Conservation (phyloP, 2,329 filamentous ascomycete genomes). For the Polytolypa hystricis region DNA sequence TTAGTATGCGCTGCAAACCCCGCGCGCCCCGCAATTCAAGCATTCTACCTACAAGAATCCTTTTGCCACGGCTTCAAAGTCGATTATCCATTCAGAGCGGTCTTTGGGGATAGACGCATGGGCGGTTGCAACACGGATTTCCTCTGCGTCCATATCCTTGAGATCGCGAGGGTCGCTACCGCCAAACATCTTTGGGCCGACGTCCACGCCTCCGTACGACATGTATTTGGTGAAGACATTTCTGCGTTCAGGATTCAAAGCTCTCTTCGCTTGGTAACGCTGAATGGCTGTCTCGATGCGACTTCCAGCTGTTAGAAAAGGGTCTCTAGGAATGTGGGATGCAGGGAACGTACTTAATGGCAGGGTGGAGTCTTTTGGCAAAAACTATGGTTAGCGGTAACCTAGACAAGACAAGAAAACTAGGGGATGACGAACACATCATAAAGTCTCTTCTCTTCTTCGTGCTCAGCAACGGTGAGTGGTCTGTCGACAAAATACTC, state of each 20-base stretch:
- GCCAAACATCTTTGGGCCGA: slow-evolving; percentile 49
- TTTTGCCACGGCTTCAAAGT: slow-evolving; percentile 66
- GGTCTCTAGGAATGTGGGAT: too few relatives aligned
- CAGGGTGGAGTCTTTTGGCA: slow-evolving; percentile 36
- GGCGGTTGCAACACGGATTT: slow-evolving; percentile 55
- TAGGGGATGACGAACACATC: slow-evolving; percentile 43
- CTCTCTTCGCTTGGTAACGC: slow-evolving; percentile 66
- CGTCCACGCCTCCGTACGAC: slow-evolving; percentile 68
- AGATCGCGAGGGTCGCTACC: slow-evolving; percentile 53
- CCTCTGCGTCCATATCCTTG: slow-evolving; percentile 48
- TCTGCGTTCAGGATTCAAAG: slow-evolving; percentile 52
- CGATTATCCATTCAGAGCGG: slow-evolving; percentile 60
- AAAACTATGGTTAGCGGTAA: background rate
- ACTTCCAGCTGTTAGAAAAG: too few relatives aligned
- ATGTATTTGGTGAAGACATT: slow-evolving; percentile 71
- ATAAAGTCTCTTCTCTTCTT: slow-evolving; percentile 60
- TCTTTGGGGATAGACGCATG: slow-evolving; percentile 34
- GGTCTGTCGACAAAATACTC: slow-evolving; percentile 73
- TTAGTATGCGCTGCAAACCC: too few relatives aligned
- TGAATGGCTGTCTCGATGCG: slow-evolving; percentile 80
- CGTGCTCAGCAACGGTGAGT: slow-evolving; percentile 57
- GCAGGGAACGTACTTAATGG: slow-evolving; percentile 47
- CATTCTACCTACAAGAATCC: slow-evolving; percentile 58
- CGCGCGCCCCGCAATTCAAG: too few relatives aligned
- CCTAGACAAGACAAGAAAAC: too few relatives aligned